Conservation (phyloP, 768 basidiomycete genomes). For the Lactifluus pinguis region DNA sequence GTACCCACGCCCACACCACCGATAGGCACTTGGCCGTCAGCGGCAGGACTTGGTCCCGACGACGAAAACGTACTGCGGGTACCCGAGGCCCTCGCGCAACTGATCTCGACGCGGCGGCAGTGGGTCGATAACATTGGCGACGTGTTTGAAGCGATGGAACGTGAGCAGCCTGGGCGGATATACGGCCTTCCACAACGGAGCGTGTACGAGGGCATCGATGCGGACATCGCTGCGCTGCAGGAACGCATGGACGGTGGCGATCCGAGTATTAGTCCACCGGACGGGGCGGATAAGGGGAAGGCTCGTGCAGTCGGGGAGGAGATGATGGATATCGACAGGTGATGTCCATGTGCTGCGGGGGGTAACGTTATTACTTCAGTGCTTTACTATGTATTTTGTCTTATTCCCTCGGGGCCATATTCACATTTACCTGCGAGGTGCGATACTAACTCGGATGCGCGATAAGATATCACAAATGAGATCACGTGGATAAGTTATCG, state of each 20-base stretch:
- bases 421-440: neutral
- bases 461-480: neutral
- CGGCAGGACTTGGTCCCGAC: slow-evolving; percentile 59
- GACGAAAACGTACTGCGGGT: slow-evolving; percentile 56
- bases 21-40: slow-evolving; percentile 59
- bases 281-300: slow-evolving; percentile 45
- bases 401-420: slow-evolving; percentile 1
- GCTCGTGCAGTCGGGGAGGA: slow-evolving; percentile 41
- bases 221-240: slow-evolving; percentile 41
- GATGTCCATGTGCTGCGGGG: slow-evolving; percentile 18
- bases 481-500: neutral
- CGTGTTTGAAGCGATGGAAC: slow-evolving; percentile 69
- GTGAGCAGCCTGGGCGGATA: slow-evolving; percentile 52
- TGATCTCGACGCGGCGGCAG: slow-evolving; percentile 66
- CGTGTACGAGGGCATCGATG: slow-evolving; percentile 67
- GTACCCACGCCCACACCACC: slow-evolving; percentile 10
- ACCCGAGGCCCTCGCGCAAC: slow-evolving; percentile 55
- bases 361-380: slow-evolving; percentile 19
- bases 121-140: slow-evolving; percentile 73
- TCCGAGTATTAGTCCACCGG: slow-evolving; percentile 21
- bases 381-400: slow-evolving; percentile 18
- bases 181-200: slow-evolving; percentile 72
- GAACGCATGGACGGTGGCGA: slow-evolving; percentile 22
- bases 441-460: neutral
- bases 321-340: slow-evolving; percentile 57